Evolutionary conservation across 306 rosid genomes (phyloP).

Genomic region (Gillenia trifoliata): DNA sequence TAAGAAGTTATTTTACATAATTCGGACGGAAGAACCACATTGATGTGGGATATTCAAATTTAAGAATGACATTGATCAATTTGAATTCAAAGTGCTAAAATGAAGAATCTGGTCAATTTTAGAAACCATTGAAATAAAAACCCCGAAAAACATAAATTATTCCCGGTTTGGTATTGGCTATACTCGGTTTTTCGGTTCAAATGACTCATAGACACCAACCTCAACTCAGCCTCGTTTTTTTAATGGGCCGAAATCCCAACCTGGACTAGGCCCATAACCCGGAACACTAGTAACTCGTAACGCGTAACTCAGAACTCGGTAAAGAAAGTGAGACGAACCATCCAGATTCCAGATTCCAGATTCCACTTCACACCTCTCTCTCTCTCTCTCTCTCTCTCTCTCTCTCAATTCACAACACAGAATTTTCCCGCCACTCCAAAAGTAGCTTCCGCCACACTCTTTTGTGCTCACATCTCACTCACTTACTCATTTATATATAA

Average conservation of each 20-base stretch:
- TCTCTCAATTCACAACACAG: neutral
- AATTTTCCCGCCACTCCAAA: slow-evolving; percentile 26
- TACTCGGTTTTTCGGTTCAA: too few relatives aligned
- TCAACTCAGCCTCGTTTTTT: neutral
- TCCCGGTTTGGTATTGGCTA: too few relatives aligned
- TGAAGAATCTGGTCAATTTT: too few relatives aligned
- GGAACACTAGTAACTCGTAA: neutral
- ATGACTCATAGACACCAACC: too few relatives aligned
- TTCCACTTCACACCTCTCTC: neutral
- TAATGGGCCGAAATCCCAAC: neutral
- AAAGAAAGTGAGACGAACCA: neutral
- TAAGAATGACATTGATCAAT: neutral
- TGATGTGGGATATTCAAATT: neutral
- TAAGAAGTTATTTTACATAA: too few relatives aligned
- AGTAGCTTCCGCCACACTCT: neutral
- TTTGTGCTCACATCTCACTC: neutral
- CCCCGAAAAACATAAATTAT: too few relatives aligned
- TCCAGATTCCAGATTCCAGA: neutral
- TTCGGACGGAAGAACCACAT: too few relatives aligned
- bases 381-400: neutral
- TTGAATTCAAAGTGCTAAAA: neutral
- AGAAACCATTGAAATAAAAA: too few relatives aligned
- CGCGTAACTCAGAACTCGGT: neutral
- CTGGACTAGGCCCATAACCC: neutral
- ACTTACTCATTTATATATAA: neutral